phyloP scores from a whole-genome alignment of 2,329 filamentous ascomycete genomes.

The Parafenestella ontariensis region DNA sequence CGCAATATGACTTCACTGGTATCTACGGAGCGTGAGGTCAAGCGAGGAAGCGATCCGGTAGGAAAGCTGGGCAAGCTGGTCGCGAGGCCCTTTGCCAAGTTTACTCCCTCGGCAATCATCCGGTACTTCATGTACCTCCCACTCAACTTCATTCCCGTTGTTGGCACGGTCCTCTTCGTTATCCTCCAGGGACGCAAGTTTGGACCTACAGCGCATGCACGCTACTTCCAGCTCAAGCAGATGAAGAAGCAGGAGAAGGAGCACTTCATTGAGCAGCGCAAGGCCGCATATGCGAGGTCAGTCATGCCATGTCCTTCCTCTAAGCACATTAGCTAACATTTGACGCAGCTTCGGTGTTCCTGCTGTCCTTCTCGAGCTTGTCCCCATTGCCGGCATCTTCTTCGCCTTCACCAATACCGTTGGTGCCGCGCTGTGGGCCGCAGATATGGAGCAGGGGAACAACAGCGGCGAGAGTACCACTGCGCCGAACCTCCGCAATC shows the following conservation, averaged over 20 bases:
- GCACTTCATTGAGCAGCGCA: constrained; percentile 73
- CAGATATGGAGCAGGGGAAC: constrained; percentile 70
- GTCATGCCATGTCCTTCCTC: background rate
- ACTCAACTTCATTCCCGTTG: constrained; percentile 89
- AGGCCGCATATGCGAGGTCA: constrained; percentile 80
- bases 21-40: constrained; percentile 75
- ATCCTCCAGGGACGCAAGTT: constrained; percentile 67
- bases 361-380: constrained; percentile 81
- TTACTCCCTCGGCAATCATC: constrained; percentile 67
- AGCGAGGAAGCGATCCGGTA: constrained; percentile 60
- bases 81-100: constrained; percentile 62
- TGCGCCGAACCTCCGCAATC: constrained; percentile 45
- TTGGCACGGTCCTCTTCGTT: constrained; percentile 84
- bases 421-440: constrained; percentile 92
- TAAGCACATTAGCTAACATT: constrained; percentile 4
- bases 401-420: constrained; percentile 93
- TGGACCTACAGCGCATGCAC: constrained; percentile 61
- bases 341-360: constrained; percentile 68
- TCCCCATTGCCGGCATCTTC: constrained; percentile 81
- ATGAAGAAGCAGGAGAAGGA: constrained; percentile 72
- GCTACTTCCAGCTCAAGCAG: constrained; percentile 92
- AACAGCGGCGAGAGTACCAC: constrained; percentile 34
- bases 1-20: constrained; percentile 69
- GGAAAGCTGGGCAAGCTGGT: constrained; percentile 64
- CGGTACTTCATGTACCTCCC: constrained; percentile 86